A percentile compares a stretch with the other conserved stretches of the same genome.
These are phyloP conservation scores for Hippophae gyantsensis DNA, from an alignment of 306 rosid species.

Conservation along the genomic window DNA sequence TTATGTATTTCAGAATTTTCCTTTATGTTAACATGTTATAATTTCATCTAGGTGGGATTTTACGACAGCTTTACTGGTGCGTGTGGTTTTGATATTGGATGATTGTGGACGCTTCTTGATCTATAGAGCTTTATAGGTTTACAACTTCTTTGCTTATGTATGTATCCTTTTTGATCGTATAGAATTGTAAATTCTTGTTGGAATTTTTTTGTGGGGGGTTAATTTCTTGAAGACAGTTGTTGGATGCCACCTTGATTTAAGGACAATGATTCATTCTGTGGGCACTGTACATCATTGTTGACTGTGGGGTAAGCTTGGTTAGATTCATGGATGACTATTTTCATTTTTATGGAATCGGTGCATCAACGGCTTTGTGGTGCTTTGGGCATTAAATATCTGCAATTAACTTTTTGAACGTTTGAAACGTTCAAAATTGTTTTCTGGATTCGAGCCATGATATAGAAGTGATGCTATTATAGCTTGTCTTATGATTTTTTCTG, in stretches of 20 bases:
- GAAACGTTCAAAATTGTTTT: not conserved
- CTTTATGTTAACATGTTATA: too few species aligned
- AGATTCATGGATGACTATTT: conserved; percentile 19
- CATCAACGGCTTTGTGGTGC: conserved; percentile 17
- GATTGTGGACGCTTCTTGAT: not conserved
- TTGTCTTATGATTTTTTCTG: conserved; percentile 4
- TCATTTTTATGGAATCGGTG: conserved; percentile 14
- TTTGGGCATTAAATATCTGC: conserved; percentile 15
- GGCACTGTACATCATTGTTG: conserved; percentile 27
- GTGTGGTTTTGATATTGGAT: conserved; percentile 5
- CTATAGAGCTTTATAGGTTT: not conserved
- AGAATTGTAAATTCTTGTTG: not conserved
- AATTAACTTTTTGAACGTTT: conserved; percentile 5
- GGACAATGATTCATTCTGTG: conserved; percentile 8
- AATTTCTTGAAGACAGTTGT: conserved; percentile 14
- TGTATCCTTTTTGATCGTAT: not conserved
- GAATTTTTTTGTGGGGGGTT: conserved; percentile 16
- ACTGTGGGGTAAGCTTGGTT: conserved; percentile 10
- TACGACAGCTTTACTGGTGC: not conserved
- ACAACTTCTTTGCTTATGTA: not conserved
- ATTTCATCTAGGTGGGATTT: conserved; percentile 2
- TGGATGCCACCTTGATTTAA: conserved; percentile 19
- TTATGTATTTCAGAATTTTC: too few species aligned
- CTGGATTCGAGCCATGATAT: conserved; percentile 4
- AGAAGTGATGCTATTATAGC: not conserved